These are phyloP conservation scores for Thoreauomyces humboldtii DNA, from an alignment of 192 early-diverging fungal genomes.

Conservation along the genomic window DNA sequence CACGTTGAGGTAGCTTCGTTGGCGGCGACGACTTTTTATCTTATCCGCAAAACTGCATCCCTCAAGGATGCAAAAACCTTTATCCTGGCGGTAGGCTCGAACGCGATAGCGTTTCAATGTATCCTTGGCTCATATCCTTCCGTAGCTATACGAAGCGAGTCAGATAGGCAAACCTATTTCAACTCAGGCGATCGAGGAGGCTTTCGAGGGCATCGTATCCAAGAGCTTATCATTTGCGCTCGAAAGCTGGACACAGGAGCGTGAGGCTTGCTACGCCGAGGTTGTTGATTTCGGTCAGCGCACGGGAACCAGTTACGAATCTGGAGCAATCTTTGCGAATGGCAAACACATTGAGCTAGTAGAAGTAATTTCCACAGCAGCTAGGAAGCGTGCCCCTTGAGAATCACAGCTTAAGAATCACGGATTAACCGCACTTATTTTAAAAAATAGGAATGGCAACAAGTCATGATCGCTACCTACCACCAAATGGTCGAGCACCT, in stretches of 20 bases:
- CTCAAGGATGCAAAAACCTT: slow-evolving; percentile 10
- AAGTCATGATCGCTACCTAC: slow-evolving; percentile 49
- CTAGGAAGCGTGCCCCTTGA: too few species aligned
- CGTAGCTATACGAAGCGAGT: not conserved
- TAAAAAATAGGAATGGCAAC: slow-evolving; percentile 45
- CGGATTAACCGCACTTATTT: too few species aligned
- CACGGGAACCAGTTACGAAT: not conserved
- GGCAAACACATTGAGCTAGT: slow-evolving; percentile 66
- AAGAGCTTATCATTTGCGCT: too few species aligned
- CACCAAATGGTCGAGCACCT: slow-evolving; percentile 53
- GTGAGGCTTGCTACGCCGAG: not conserved
- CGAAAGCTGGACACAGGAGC: not conserved
- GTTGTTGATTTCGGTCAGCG: not conserved
- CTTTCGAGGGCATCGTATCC: too few species aligned
- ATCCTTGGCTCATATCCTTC: too few species aligned
- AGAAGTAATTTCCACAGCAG: too few species aligned
- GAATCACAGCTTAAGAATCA: too few species aligned
- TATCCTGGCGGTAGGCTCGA: too few species aligned
- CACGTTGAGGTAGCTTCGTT: too few species aligned
- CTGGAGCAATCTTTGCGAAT: slow-evolving; percentile 71
- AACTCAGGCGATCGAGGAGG: too few species aligned
- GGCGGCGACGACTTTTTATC: slow-evolving; percentile 12
- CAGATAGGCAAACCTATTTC: too few species aligned
- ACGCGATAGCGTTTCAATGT: too few species aligned
- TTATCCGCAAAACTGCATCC: not conserved